These are phyloP conservation scores for Choanephora cucurbitarum DNA, from an alignment of 371 early-diverging fungal genomes.

Conservation along the genomic window DNA sequence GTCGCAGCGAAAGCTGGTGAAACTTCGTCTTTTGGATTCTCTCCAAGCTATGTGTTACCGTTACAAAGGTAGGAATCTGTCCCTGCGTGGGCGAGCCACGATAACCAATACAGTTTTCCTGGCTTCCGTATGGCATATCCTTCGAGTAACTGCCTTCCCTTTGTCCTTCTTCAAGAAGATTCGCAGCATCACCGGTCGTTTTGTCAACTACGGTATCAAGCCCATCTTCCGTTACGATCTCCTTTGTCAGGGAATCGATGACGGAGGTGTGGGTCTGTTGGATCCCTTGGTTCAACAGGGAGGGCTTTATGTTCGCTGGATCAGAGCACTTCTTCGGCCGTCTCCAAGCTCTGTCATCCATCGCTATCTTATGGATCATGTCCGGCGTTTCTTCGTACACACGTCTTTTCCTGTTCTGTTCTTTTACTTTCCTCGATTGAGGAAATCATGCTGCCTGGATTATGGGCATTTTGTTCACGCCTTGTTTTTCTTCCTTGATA, in stretches of 20 bases:
- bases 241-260: background rate
- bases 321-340: slow-evolving; percentile 4
- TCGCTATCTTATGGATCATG: background rate
- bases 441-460: background rate
- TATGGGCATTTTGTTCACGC: background rate
- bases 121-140: slow-evolving; percentile 20
- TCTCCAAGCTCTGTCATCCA: background rate
- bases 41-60: background rate
- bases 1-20: too few species aligned
- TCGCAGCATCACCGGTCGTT: background rate
- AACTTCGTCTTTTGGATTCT: too few species aligned
- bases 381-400: background rate
- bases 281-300: slow-evolving; percentile 12
- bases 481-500: background rate
- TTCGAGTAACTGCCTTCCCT: slow-evolving; percentile 3
- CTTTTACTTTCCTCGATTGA: background rate
- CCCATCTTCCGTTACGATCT: background rate
- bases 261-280: slow-evolving; percentile 2
- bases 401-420: background rate
- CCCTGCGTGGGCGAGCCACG: slow-evolving; percentile 17
- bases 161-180: background rate
- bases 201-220: background rate
- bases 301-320: slow-evolving; percentile 14
- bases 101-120: slow-evolving; percentile 19
- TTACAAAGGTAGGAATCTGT: slow-evolving; percentile 4